Base-by-base conservation (phyloP, 2,329 filamentous ascomycete genomes). In the Domatiomyces catenatus region DNA sequence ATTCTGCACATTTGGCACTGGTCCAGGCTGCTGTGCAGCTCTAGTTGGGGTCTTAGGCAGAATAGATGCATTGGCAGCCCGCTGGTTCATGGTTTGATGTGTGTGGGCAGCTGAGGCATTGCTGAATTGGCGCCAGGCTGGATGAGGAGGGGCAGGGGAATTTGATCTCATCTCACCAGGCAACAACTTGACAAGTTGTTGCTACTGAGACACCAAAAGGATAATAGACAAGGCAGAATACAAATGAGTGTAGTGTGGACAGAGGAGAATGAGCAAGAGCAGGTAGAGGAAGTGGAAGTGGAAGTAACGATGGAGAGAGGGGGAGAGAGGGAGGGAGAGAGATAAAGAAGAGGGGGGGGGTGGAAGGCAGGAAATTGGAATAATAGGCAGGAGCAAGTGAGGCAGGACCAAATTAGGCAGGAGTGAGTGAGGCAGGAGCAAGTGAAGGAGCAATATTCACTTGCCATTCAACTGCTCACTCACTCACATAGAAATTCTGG, bases 1-100 rank as follows among this genome's bases (percentile, higher is more conserved):
- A 43, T 51, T 48, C 47, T 51, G 47, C 24, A 39, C 19, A 22
- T 39, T 48, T 6, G 22, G 22, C 17, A 19, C 43, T n/a, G 45
- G 49, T 19, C 50, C 52, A 44, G 17, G 45, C n/a, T 28, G 26
- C 20, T 52, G 51, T 36, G 52, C 48, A 28, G 48, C 50, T 17
- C 50, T 50, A 26, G 52, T 49, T 8, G 50, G 52, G 1, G 48
- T 54, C 18, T 50, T 22, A 46, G 42, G 42, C 19, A n/a, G 45
- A 17, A 8, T 42, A 47, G 48, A 50, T 20, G 24, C 18, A 17
- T 15, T 28, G 20, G 45, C 15, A 20, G 36, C 1, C 15, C 5
- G 7, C 5, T 42, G 42, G n/a, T 12, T 10, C 26, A 28, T 17
- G 20, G 17, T 15, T 8, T 28, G n/a, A 22, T 17, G 36, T 2